phyloP scores from a whole-genome alignment of 352 stramenopile genomes.

The Phytophthora melonis region DNA sequence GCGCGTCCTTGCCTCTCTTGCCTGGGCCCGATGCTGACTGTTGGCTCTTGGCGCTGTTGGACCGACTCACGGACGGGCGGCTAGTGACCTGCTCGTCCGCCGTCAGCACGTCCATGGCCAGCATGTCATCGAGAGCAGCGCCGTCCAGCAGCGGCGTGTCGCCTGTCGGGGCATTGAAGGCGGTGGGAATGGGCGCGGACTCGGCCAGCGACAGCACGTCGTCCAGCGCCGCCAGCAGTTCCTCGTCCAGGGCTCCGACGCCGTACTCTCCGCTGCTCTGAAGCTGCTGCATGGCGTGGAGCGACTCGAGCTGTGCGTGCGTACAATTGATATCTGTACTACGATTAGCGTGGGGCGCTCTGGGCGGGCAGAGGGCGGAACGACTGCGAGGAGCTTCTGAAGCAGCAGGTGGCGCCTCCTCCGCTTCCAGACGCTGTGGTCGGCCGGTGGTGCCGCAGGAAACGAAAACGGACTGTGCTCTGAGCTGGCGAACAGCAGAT shows the following conservation, averaged over 20 bases:
- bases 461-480: constrained; percentile 2
- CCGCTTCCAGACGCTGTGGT: constrained; percentile 3
- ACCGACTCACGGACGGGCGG: constrained; percentile 11
- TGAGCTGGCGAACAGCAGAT: constrained; percentile 11
- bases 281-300: constrained; percentile 14
- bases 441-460: constrained; percentile 16
- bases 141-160: no score
- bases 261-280: background rate
- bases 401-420: constrained; percentile 1
- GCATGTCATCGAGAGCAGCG: no score
- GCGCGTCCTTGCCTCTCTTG: constrained; percentile 29
- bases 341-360: no score
- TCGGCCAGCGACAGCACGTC: constrained; percentile 45
- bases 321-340: no score
- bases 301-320: constrained; percentile 14
- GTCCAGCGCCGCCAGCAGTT: constrained; percentile 39
- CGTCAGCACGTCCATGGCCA: background rate
- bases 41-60: constrained; percentile 8
- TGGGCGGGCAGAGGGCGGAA: no score
- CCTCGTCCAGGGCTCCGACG: constrained; percentile 30
- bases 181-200: constrained; percentile 11
- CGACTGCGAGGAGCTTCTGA: no score
- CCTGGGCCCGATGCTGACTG: background rate
- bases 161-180: constrained; percentile 20
- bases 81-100: background rate